Evolutionary conservation across 2,329 filamentous ascomycete genomes (phyloP), one percentile per base, ranked within the genome.

Genomic region (Apiospora rasikravindrae): DNA sequence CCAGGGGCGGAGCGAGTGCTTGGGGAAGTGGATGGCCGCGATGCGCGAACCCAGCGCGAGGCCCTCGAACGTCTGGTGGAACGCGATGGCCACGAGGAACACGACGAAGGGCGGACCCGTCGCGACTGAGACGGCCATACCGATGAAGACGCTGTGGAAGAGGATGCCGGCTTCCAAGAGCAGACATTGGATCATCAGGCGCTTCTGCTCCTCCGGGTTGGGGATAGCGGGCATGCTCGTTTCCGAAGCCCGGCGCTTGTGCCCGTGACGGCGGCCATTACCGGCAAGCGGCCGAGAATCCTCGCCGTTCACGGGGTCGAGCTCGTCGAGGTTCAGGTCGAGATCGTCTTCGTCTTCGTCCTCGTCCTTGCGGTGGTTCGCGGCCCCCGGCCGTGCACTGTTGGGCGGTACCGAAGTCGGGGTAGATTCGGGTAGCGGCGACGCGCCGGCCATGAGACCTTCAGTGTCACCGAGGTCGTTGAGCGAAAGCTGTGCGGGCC

Each of bases 51-150:
- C 94, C 5, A 97, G 88, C 0, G 94, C 94, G 19, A 97, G 90
- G 1, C 94, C 94, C 83, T 97, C 94, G 75, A 97, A 97, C 0
- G 93, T 94, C 83, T 97, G 93, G 78, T 96, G 94, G 82, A 96
- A 95, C 75, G 89, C 90, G 74, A 96, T 95, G 69, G 94, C 94
- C 42, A 95, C 86, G 0, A 96, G 85, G 74, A 96, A 93, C 16
- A 96, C 92, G 57, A 94, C 85, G 78, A 96, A 96, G 0, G 92
- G 90, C 0, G 93, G 92, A 0, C 93, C 93, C 0, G 93, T 94
- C 0, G 94, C 91, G 0, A 96, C 94, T 0, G 92, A 94, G 42
- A 96, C 87, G 4, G 94, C 93, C 93, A 96, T 95, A 74, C 94
- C 94, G 77, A 96, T 96, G 78, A 96, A 96, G 70, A 96, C 87